phyloP scores from a whole-genome alignment of 129 eudicot species.

The Calendula officinalis region DNA sequence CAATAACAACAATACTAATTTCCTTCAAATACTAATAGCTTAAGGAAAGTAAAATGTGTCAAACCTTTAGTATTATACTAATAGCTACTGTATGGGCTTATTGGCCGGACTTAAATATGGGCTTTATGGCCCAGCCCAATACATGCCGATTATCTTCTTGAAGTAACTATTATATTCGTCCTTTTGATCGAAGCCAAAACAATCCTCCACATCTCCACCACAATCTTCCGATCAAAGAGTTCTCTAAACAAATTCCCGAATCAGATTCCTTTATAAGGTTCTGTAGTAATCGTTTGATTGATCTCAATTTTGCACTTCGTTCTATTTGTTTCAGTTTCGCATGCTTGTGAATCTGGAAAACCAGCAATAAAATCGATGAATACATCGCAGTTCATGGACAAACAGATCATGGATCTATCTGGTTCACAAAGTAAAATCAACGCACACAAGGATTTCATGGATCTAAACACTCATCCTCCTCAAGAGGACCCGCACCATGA shows the following conservation, averaged over 20 bases:
- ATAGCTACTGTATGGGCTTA: constrained; percentile 2
- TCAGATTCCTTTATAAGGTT: constrained; percentile 4
- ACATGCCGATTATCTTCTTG: constrained; percentile 4
- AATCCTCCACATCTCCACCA: constrained; percentile 5
- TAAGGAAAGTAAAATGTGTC: no score
- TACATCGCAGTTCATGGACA: constrained; percentile 83
- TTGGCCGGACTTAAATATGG: not conserved
- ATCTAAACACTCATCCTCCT: constrained; percentile 49
- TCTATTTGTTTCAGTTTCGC: not conserved
- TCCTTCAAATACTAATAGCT: no score
- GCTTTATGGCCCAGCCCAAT: not conserved
- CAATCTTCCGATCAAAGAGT: constrained; percentile 14
- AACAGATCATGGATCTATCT: constrained; percentile 96
- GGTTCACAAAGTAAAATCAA: constrained; percentile 49
- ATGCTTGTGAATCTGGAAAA: constrained; percentile 3
- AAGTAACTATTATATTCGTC: constrained; percentile 19
- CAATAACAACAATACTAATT: not conserved
- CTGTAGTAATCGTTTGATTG: not conserved
- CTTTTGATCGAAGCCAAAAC: constrained; percentile 14
- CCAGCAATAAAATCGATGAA: constrained; percentile 48
- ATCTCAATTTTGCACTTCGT: not conserved
- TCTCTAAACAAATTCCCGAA: not conserved
- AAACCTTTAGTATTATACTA: no score
- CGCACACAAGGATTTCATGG: constrained; percentile 47
- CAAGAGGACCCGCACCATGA: constrained; percentile 34